phyloP scores from a whole-genome alignment of 441 rosid species.

The Kokia cookei region DNA sequence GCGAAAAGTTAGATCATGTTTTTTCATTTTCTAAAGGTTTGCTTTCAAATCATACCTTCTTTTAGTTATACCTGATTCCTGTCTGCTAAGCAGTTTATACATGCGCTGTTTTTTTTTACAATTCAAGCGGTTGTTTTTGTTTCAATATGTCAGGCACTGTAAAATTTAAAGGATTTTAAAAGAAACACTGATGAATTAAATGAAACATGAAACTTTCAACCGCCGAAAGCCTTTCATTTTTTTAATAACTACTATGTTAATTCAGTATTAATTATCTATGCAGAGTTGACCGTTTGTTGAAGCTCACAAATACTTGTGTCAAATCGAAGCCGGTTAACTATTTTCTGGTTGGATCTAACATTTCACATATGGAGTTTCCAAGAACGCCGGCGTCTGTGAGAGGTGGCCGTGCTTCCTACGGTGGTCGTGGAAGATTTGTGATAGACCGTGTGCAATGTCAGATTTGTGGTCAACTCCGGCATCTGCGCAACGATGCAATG shows the following conservation, averaged over 20 bases:
- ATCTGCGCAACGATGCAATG: no score
- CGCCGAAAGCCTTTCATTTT: not conserved
- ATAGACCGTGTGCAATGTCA: no score
- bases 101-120: not conserved
- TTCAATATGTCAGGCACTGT: not conserved
- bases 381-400: no score
- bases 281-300: constrained; percentile 39
- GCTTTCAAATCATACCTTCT: not conserved
- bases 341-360: constrained; percentile 25
- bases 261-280: not conserved
- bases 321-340: constrained; percentile 25
- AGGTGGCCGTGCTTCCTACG: not conserved
- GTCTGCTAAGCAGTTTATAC: not conserved
- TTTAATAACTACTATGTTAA: not conserved
- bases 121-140: not conserved
- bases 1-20: not conserved
- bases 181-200: not conserved
- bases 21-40: not conserved
- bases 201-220: not conserved
- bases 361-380: no score
- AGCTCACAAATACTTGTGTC: constrained; percentile 24
- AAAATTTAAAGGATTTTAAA: not conserved
- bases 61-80: not conserved
- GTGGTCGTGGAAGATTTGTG: no score
- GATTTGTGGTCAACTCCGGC: no score